phyloP scores from a whole-genome alignment of 805 yeast species.

The Clavispora asparagi region DNA sequence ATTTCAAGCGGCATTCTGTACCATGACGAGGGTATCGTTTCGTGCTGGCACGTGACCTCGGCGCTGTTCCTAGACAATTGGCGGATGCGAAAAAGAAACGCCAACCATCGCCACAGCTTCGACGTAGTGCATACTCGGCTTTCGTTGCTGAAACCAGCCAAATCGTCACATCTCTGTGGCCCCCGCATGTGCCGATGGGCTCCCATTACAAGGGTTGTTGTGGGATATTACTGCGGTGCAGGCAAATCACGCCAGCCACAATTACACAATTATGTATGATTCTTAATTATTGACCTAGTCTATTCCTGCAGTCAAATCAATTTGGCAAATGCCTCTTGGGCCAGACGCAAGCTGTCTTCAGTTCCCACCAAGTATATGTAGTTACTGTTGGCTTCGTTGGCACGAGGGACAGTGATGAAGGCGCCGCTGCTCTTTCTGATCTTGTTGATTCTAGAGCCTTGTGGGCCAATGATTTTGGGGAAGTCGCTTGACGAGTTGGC shows the following conservation, averaged over 20 bases:
- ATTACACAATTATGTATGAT: neutral
- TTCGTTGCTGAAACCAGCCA: too few species aligned
- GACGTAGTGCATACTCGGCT: neutral
- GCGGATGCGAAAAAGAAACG: neutral
- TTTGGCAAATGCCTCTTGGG: constrained; percentile 14
- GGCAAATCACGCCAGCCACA: neutral
- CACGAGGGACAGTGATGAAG: constrained; percentile 60
- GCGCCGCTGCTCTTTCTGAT: constrained; percentile 57
- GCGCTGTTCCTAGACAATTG: neutral
- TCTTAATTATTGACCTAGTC: neutral
- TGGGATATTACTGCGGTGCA: too few species aligned
- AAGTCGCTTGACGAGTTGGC: constrained; percentile 44
- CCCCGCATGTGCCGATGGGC: too few species aligned
- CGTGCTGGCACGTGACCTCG: neutral
- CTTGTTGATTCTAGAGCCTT: constrained; percentile 60
- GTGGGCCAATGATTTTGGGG: constrained; percentile 69
- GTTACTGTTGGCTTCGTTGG: constrained; percentile 45
- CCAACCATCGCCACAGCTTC: neutral
- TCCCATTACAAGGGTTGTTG: too few species aligned
- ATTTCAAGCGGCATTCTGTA: neutral
- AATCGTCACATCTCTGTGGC: too few species aligned
- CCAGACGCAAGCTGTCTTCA: constrained; percentile 42
- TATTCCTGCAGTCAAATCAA: neutral
- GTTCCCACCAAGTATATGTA: constrained; percentile 59
- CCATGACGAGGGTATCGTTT: neutral